Evolutionary conservation across 1,139 yeast genomes (phyloP).

Genomic region (Candida sp.): DNA sequence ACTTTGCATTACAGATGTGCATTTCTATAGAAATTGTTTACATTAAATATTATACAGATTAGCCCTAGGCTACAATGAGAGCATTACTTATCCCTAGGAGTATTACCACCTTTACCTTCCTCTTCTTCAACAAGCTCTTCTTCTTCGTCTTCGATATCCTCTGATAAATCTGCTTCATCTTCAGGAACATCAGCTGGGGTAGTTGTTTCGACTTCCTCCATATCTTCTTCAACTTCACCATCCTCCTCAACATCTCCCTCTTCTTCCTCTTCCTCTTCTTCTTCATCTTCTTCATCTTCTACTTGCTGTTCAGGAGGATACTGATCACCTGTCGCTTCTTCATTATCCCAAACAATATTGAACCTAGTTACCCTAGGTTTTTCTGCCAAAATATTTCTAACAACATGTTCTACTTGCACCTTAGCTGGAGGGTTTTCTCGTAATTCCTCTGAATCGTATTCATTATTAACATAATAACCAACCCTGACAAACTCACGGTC

Average conservation of each 20-base stretch:
- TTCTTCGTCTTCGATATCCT: conserved; percentile 42
- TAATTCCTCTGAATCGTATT: conserved; percentile 88
- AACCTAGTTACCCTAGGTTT: conserved; percentile 97
- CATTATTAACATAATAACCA: conserved; percentile 96
- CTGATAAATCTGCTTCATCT: conserved; percentile 24
- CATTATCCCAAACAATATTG: conserved; percentile 91
- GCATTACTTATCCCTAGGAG: conserved; percentile 10
- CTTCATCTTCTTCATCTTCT: conserved; percentile 52
- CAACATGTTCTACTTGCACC: conserved; percentile 93
- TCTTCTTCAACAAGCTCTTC: conserved; percentile 22
- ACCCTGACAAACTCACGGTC: conserved; percentile 95
- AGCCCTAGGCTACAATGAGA: too few relatives aligned
- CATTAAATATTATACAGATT: conserved; percentile 1
- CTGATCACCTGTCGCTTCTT: conserved; percentile 60
- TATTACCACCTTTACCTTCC: conserved; percentile 14
- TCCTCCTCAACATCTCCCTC: conserved; percentile 59
- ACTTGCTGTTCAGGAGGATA: conserved; percentile 60
- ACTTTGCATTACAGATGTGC: background rate
- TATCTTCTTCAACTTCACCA: conserved; percentile 51
- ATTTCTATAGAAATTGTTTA: background rate
- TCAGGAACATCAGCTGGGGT: conserved; percentile 22
- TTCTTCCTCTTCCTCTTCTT: conserved; percentile 54
- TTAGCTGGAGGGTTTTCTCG: conserved; percentile 92
- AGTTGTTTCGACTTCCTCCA: conserved; percentile 37
- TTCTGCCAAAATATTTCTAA: conserved; percentile 91